These are phyloP conservation scores for Trichophyton verrucosum DNA, from an alignment of 2,329 filamentous ascomycete species.

Conservation along the genomic window DNA sequence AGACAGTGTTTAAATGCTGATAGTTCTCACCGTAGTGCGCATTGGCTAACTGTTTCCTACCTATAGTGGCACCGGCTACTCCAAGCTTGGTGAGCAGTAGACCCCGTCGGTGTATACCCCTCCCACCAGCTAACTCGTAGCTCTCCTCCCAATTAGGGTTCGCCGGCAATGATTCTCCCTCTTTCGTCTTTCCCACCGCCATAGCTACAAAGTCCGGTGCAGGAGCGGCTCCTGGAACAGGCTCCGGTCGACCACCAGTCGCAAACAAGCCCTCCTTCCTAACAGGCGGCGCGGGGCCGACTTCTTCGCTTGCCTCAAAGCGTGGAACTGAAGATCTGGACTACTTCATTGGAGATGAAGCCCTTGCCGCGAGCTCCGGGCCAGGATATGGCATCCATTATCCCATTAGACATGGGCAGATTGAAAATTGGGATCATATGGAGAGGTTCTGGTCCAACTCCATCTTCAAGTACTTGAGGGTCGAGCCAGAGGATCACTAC, in stretches of 20 bases:
- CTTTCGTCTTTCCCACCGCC: conserved; percentile 96
- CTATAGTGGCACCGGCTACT: conserved; percentile 92
- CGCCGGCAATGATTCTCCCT: conserved; percentile 96
- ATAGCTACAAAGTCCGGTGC: conserved; percentile 84
- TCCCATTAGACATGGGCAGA: conserved; percentile 92
- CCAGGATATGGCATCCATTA: conserved; percentile 95
- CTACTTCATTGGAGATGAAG: conserved; percentile 98
- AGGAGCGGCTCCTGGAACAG: conserved; percentile 56
- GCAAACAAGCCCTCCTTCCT: conserved; percentile 93
- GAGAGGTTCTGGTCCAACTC: conserved; percentile 99
- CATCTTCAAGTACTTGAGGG: conserved; percentile 97
- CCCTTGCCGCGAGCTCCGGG: conserved; percentile 67
- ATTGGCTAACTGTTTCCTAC: conserved; percentile 28
- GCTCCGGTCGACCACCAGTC: conserved; percentile 78
- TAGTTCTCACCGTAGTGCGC: conserved; percentile 14
- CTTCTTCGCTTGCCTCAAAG: conserved; percentile 76
- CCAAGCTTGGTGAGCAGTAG: conserved; percentile 70
- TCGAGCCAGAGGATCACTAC: conserved; percentile 97
- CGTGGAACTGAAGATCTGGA: conserved; percentile 94
- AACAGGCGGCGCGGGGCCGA: conserved; percentile 73
- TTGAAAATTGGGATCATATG: conserved; percentile 99
- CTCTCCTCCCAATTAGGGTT: conserved; percentile 51
- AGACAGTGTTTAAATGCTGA: not conserved
- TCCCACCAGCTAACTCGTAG: conserved; percentile 25
- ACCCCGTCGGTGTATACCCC: conserved; percentile 5